phyloP scores from a whole-genome alignment of 495 filamentous ascomycete species.

The Penicillium fimorum region DNA sequence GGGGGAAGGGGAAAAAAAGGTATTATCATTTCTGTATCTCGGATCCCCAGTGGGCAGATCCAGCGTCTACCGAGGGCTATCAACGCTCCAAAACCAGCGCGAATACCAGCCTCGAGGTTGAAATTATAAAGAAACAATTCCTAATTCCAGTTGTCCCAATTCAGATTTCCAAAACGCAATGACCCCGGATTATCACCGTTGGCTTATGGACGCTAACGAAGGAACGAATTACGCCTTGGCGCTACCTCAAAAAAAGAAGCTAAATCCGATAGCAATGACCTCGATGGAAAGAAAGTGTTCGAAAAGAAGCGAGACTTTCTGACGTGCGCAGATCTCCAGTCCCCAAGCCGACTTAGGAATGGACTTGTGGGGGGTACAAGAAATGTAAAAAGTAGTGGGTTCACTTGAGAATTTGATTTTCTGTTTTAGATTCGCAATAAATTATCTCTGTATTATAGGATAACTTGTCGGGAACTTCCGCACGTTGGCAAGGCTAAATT shows the following conservation, averaged over 20 bases:
- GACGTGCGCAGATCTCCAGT: slow-evolving; percentile 8
- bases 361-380: slow-evolving; percentile 7
- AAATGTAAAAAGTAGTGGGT: neutral
- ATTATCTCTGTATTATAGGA: slow-evolving; percentile 1
- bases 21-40: neutral
- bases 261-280: neutral
- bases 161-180: neutral
- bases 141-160: neutral
- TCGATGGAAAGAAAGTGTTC: slow-evolving; percentile 7
- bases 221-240: neutral
- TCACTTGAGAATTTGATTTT: neutral
- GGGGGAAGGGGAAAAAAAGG: too few relatives aligned
- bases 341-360: neutral
- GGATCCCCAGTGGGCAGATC: neutral
- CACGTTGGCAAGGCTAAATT: slow-evolving; percentile 29
- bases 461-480: slow-evolving; percentile 24
- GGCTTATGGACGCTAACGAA: neutral
- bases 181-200: slow-evolving; percentile 8
- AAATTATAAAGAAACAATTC: neutral
- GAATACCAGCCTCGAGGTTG: neutral
- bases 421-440: neutral
- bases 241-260: neutral
- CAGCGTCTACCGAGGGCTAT: neutral
- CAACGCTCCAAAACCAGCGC: neutral
- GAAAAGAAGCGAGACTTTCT: slow-evolving; percentile 4